Evolutionary conservation across 2,329 filamentous ascomycete genomes (phyloP).

Genomic region (Penicillium sp.): DNA sequence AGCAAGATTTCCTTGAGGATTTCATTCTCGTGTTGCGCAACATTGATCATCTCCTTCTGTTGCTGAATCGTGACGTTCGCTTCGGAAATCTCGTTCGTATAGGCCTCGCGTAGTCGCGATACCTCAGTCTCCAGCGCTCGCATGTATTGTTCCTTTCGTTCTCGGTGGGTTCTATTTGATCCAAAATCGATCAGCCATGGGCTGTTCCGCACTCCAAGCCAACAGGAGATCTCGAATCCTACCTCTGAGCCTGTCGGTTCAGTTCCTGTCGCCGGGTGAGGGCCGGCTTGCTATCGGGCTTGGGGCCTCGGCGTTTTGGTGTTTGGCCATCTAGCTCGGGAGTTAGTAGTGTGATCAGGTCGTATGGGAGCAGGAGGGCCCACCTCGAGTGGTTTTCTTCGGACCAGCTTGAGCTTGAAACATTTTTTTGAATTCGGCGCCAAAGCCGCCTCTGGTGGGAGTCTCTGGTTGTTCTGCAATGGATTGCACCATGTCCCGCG

Average conservation of each 20-base stretch:
- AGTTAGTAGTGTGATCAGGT: neutral
- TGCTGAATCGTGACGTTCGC: slow-evolving; percentile 48
- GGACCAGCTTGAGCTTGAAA: slow-evolving; percentile 51
- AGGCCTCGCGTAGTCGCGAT: slow-evolving; percentile 74
- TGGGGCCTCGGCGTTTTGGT: slow-evolving; percentile 87
- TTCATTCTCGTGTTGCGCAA: slow-evolving; percentile 76
- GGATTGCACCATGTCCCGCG: slow-evolving; percentile 16
- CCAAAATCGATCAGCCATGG: neutral
- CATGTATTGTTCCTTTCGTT: slow-evolving; percentile 95
- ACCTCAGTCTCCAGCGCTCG: slow-evolving; percentile 92
- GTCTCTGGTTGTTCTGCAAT: slow-evolving; percentile 22
- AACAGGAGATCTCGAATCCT: slow-evolving; percentile 26
- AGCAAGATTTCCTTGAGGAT: slow-evolving; percentile 66
- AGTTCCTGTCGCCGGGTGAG: slow-evolving; percentile 89
- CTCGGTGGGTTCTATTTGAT: slow-evolving; percentile 79
- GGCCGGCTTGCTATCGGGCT: slow-evolving; percentile 94
- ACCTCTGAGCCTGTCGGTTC: slow-evolving; percentile 95
- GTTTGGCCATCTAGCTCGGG: slow-evolving; percentile 71
- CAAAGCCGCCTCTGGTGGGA: slow-evolving; percentile 21
- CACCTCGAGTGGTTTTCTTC: slow-evolving; percentile 78
- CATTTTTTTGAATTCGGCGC: slow-evolving; percentile 52
- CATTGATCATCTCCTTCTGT: slow-evolving; percentile 73
- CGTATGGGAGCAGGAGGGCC: slow-evolving; percentile 10
- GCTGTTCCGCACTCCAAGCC: neutral
- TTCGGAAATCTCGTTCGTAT: slow-evolving; percentile 68